phyloP scores from a whole-genome alignment of 2,329 filamentous ascomycete genomes.

The Fusarium sulawesiense region DNA sequence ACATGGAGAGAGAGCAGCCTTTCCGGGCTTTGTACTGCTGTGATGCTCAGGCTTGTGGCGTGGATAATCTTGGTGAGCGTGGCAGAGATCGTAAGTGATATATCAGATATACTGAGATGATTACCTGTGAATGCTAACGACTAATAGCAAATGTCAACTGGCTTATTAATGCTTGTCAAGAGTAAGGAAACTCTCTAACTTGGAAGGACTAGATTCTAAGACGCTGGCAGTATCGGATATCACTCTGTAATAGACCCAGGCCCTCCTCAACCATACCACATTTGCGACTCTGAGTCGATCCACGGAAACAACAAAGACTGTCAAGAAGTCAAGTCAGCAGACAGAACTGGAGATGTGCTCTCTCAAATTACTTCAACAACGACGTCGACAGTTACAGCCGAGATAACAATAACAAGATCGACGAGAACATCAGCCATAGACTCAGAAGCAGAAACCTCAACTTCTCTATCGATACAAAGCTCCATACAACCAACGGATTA shows the following conservation, averaged over 20 bases:
- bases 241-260: conserved; percentile 43
- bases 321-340: conserved; percentile 5
- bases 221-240: conserved; percentile 41
- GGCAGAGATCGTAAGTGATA: conserved; percentile 58
- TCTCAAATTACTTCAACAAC: neutral
- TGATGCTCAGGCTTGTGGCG: conserved; percentile 62
- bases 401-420: neutral
- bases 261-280: conserved; percentile 42
- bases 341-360: neutral
- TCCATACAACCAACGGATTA: conserved; percentile 31
- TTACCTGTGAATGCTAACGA: conserved; percentile 20
- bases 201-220: conserved; percentile 8
- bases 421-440: neutral
- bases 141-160: conserved; percentile 61
- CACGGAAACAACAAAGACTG: conserved; percentile 25
- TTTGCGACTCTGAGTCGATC: conserved; percentile 34
- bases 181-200: conserved; percentile 53
- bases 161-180: conserved; percentile 63
- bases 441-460: conserved; percentile 3
- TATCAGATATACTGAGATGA: neutral
- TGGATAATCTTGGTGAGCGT: conserved; percentile 49
- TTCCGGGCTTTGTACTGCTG: conserved; percentile 65
- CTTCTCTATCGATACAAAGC: neutral
- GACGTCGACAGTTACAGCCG: neutral
- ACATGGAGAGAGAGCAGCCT: conserved; percentile 42